A percentile compares a stretch with the other conserved stretches of the same genome.
These are phyloP conservation scores for Mycena epipterygia DNA, from an alignment of 768 basidiomycete genomes.

Conservation along the genomic window DNA sequence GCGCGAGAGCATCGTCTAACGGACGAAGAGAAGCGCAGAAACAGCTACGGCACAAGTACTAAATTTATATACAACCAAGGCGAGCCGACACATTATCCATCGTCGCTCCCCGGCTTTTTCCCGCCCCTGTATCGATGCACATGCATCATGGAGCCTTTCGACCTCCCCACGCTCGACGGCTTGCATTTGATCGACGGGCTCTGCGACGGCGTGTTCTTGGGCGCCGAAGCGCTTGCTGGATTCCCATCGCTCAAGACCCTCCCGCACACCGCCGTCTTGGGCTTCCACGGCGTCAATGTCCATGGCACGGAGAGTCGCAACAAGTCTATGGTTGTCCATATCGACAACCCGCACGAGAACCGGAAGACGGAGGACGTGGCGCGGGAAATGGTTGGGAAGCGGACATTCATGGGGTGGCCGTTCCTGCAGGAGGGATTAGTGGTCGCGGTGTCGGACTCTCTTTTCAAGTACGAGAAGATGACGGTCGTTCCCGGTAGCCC, in stretches of 20 bases:
- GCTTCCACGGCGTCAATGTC: constrained; percentile 92
- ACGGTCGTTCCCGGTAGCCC: constrained; percentile 63
- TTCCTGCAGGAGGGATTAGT: constrained; percentile 95
- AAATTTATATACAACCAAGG: constrained; percentile 79
- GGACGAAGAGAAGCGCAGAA: constrained; percentile 80
- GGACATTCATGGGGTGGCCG: constrained; percentile 91
- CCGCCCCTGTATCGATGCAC: constrained; percentile 86
- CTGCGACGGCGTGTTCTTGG: constrained; percentile 89
- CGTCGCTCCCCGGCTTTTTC: constrained; percentile 96
- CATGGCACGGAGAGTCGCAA: constrained; percentile 92
- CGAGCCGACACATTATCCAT: constrained; percentile 82
- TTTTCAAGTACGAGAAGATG: constrained; percentile 89
- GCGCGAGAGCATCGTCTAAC: constrained; percentile 86
- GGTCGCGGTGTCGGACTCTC: constrained; percentile 85
- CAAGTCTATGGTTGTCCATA: constrained; percentile 93
- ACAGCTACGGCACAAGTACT: constrained; percentile 84
- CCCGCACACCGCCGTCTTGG: constrained; percentile 81
- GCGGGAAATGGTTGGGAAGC: constrained; percentile 77
- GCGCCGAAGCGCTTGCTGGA: constrained; percentile 89
- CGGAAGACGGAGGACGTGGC: constrained; percentile 83
- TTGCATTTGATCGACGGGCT: constrained; percentile 90
- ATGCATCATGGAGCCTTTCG: constrained; percentile 85
- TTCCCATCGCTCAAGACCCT: constrained; percentile 97
- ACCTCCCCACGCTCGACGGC: constrained; percentile 89
- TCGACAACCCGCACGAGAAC: constrained; percentile 80